Conservation (phyloP, 495 filamentous ascomycete genomes). For the Podospora pseudoanserina region DNA sequence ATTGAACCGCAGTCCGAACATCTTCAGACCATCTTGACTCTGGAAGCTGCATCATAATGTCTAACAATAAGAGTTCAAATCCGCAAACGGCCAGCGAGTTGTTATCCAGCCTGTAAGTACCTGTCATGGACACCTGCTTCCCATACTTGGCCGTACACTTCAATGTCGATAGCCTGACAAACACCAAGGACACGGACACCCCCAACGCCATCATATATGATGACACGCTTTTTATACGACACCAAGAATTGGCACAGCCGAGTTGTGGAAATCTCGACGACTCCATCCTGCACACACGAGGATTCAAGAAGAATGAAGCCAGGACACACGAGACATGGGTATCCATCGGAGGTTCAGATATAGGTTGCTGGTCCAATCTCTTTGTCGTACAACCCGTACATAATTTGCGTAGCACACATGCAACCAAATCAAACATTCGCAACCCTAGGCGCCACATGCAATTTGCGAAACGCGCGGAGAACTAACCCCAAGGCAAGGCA, state of each 20-base stretch:
- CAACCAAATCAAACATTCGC: too few species aligned
- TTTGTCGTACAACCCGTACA: not conserved
- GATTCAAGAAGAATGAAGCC: not conserved
- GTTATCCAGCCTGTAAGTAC: not conserved
- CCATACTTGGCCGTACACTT: not conserved
- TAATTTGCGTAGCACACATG: too few species aligned
- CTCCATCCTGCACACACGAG: not conserved
- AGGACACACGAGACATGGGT: not conserved
- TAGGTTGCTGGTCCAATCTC: not conserved
- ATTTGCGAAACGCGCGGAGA: too few species aligned
- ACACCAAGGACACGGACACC: not conserved
- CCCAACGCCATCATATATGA: not conserved
- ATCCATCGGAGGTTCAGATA: not conserved
- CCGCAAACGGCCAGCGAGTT: not conserved
- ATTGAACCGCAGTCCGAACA: not conserved
- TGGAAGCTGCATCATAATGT: not conserved
- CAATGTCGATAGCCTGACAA: too few species aligned
- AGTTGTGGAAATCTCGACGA: not conserved
- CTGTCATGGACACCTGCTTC: too few species aligned
- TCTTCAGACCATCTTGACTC: not conserved
- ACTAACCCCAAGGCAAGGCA: not conserved
- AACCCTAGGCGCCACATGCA: too few species aligned
- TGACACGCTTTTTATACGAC: not conserved
- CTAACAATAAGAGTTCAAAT: not conserved
- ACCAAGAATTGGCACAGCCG: slow-evolving; percentile 1